A percentile compares a stretch with the other conserved stretches of the same genome.
phyloP scores from a whole-genome alignment of 108 stramenopile genomes.

The Nitzschia sp. region DNA sequence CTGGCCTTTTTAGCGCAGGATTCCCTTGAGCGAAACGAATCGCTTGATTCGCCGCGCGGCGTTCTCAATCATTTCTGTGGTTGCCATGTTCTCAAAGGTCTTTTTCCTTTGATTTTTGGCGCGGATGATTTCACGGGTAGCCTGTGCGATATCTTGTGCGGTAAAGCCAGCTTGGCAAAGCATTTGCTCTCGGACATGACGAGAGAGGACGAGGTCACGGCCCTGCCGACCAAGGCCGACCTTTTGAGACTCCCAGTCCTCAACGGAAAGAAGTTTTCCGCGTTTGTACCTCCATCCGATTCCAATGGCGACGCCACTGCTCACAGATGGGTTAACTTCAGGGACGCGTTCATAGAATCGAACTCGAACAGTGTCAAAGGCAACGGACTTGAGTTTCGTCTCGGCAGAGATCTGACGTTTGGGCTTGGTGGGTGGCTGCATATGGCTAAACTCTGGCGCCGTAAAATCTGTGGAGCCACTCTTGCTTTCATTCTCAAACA shows the following conservation, averaged over 20 bases:
- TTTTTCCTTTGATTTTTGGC: conserved; percentile 25
- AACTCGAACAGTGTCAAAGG: conserved; percentile 38
- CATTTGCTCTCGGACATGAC: conserved; percentile 13
- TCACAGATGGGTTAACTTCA: conserved; percentile 60
- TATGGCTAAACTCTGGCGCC: background rate
- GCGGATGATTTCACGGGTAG: conserved; percentile 6
- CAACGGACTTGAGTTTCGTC: background rate
- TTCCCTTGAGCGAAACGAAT: too few relatives aligned
- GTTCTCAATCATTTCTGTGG: background rate
- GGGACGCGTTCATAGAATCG: conserved; percentile 49
- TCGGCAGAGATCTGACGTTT: background rate
- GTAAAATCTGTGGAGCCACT: too few relatives aligned
- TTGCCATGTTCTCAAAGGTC: conserved; percentile 25
- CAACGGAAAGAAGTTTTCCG: conserved; percentile 29
- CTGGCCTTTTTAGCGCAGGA: too few relatives aligned
- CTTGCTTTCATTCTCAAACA: background rate
- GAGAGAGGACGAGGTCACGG: conserved; percentile 10
- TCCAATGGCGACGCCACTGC: conserved; percentile 51
- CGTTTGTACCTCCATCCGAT: conserved; percentile 59
- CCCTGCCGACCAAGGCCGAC: background rate
- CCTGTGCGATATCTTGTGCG: conserved; percentile 27
- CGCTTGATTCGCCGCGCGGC: background rate
- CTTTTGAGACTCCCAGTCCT: conserved; percentile 38
- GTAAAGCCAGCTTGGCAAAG: conserved; percentile 12
- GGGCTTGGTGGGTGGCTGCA: background rate